Conservation (phyloP, 179 eudicot species). For the Actinidia chinensis region DNA sequence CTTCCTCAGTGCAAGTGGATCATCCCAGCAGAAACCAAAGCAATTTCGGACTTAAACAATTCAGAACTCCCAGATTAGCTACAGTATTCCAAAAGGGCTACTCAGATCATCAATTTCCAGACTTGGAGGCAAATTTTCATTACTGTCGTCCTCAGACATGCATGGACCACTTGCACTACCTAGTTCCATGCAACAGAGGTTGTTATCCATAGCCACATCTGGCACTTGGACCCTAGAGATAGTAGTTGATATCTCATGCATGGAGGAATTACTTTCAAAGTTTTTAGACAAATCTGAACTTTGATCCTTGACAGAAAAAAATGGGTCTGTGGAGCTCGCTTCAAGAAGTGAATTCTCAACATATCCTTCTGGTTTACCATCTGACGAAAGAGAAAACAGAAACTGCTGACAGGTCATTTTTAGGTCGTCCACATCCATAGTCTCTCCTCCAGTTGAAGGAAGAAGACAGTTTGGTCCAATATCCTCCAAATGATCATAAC, state of each 20-base stretch:
- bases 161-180: conserved; percentile 15
- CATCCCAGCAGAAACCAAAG: conserved; percentile 21
- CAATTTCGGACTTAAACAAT: conserved; percentile 22
- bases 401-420: conserved; percentile 20
- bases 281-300: conserved; percentile 18
- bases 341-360: conserved; percentile 18
- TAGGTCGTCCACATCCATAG: conserved; percentile 21
- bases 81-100: conserved; percentile 14
- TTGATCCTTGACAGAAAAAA: conserved; percentile 9
- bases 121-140: conserved; percentile 18
- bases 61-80: conserved; percentile 20
- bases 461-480: conserved; percentile 25
- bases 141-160: conserved; percentile 10
- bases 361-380: conserved; percentile 19
- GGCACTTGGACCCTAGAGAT: conserved; percentile 22
- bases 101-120: conserved; percentile 13
- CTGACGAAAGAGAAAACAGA: conserved; percentile 20
- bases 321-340: conserved; percentile 32
- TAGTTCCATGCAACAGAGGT: conserved; percentile 10
- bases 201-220: conserved; percentile 15
- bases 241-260: conserved; percentile 18
- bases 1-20: conserved; percentile 22
- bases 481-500: conserved; percentile 36
- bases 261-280: conserved; percentile 21
- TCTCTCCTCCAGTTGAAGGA: conserved; percentile 24